A percentile compares a stretch with the other conserved stretches of the same genome.
These are phyloP conservation scores for Tolypocladium tropicale DNA, from an alignment of 2,329 filamentous ascomycete genomes.

Conservation along the genomic window DNA sequence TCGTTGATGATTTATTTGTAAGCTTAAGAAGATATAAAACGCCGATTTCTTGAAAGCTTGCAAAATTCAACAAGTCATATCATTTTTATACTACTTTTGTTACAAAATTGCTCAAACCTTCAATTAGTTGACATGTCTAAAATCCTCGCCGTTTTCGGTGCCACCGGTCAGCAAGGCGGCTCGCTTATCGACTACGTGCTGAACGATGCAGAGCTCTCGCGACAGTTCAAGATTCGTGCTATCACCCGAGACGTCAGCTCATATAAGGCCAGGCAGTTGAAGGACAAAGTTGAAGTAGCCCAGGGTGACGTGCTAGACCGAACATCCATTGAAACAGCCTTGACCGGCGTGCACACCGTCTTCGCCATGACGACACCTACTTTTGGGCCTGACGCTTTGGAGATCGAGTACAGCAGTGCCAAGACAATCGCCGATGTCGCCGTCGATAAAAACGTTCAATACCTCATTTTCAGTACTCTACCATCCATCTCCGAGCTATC, in stretches of 20 bases:
- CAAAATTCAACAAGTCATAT: too few species aligned
- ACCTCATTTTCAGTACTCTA: constrained; percentile 30
- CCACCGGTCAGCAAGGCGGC: constrained; percentile 41
- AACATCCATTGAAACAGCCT: constrained; percentile 26
- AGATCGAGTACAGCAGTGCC: constrained; percentile 25
- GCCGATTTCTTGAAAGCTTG: too few species aligned
- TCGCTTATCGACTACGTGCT: constrained; percentile 35
- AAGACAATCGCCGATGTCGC: constrained; percentile 29
- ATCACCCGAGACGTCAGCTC: constrained; percentile 35
- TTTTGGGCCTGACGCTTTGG: constrained; percentile 20
- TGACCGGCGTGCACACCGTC: constrained; percentile 34
- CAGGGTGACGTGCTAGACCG: constrained; percentile 29
- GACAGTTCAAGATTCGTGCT: constrained; percentile 36
- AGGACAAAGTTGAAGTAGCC: constrained; percentile 20
- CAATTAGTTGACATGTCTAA: constrained; percentile 22
- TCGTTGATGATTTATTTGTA: too few species aligned
- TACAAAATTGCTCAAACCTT: too few species aligned
- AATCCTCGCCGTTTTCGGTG: constrained; percentile 36
- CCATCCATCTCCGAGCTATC: constrained; percentile 22
- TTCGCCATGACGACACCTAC: constrained; percentile 36
- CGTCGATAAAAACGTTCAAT: constrained; percentile 23
- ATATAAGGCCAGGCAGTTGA: constrained; percentile 18
- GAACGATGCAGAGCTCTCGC: constrained; percentile 30
- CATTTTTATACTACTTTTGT: too few species aligned
- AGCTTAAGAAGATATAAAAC: too few species aligned